Percentiles rank a stretch among this genome's conserved stretches.
Conservation (phyloP, 2,329 filamentous ascomycete genomes). For the Clathrospora elynae region DNA sequence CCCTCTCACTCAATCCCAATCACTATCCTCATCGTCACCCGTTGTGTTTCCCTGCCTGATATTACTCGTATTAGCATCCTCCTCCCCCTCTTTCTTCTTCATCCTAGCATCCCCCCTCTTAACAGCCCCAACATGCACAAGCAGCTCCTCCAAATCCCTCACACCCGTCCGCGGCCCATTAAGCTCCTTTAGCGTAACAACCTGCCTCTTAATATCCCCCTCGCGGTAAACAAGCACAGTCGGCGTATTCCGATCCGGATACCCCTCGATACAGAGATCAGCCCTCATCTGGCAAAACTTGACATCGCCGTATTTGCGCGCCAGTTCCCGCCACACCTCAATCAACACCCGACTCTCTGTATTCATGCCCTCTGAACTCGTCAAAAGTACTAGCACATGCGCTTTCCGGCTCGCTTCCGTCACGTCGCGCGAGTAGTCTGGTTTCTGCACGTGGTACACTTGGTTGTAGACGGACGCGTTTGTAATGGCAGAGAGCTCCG, state of each 20-base stretch:
- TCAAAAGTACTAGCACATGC: slow-evolving; percentile 77
- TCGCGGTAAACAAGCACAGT: slow-evolving; percentile 93
- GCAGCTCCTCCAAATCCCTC: slow-evolving; percentile 74
- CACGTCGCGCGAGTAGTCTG: slow-evolving; percentile 88
- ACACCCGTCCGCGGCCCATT: slow-evolving; percentile 59
- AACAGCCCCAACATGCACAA: slow-evolving; percentile 82
- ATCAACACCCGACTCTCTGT: slow-evolving; percentile 81
- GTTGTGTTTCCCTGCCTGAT: slow-evolving; percentile 50
- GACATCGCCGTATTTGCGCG: slow-evolving; percentile 84
- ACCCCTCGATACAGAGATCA: slow-evolving; percentile 92
- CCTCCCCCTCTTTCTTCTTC: slow-evolving; percentile 61
- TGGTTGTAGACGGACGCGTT: slow-evolving; percentile 82
- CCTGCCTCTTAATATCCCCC: slow-evolving; percentile 86
- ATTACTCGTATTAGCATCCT: slow-evolving; percentile 59
- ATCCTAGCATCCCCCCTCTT: slow-evolving; percentile 79
- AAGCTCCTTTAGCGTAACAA: slow-evolving; percentile 85
- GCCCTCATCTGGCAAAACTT: slow-evolving; percentile 97
- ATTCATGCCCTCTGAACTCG: slow-evolving; percentile 77
- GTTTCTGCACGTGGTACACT: slow-evolving; percentile 93
- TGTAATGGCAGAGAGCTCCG: slow-evolving; percentile 76
- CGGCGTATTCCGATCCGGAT: slow-evolving; percentile 92
- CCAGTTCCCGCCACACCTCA: slow-evolving; percentile 84
- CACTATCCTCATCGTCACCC: slow-evolving; percentile 59
- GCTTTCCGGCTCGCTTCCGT: slow-evolving; percentile 81
- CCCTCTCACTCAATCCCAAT: slow-evolving; percentile 60